phyloP scores from a whole-genome alignment of 2,329 filamentous ascomycete species.

The Grosmannia serpens region DNA sequence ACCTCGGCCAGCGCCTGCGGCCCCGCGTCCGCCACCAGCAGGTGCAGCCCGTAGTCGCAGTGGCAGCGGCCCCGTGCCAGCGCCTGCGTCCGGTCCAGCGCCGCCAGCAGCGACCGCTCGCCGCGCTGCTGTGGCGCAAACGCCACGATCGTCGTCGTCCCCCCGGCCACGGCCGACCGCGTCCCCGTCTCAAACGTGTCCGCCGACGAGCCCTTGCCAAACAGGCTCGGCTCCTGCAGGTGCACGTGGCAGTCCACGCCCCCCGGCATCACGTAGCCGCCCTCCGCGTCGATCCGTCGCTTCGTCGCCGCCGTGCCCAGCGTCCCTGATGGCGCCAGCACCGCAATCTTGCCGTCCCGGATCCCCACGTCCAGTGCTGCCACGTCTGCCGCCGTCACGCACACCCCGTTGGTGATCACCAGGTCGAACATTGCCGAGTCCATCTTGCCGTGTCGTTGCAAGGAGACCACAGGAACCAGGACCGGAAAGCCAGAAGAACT shows the following conservation, averaged over 20 bases:
- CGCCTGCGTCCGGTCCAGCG: constrained; percentile 34
- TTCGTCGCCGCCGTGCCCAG: constrained; percentile 18
- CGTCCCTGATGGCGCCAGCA: constrained; percentile 26
- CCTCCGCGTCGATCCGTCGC: constrained; percentile 28
- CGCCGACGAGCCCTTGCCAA: constrained; percentile 20
- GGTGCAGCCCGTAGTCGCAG: constrained; percentile 46
- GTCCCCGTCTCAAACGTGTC: constrained; percentile 30
- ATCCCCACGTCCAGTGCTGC: constrained; percentile 29
- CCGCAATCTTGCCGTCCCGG: constrained; percentile 28
- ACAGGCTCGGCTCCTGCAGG: constrained; percentile 25
- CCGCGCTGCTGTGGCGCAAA: constrained; percentile 43
- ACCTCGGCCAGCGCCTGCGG: constrained; percentile 28
- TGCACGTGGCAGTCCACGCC: constrained; percentile 30
- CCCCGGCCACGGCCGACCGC: constrained; percentile 43
- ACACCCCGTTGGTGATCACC: constrained; percentile 30
- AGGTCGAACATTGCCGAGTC: constrained; percentile 22
- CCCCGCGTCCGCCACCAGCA: constrained; percentile 35
- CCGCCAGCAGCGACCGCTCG: constrained; percentile 31
- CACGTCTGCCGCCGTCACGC: constrained; percentile 30
- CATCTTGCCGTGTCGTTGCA: no score
- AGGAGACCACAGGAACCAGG: no score
- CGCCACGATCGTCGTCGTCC: constrained; percentile 45
- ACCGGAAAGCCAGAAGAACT: no score
- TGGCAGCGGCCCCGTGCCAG: constrained; percentile 33
- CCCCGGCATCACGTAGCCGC: constrained; percentile 30